phyloP scores from a whole-genome alignment of 768 basidiomycete genomes.

The Agrocybe pediades region DNA sequence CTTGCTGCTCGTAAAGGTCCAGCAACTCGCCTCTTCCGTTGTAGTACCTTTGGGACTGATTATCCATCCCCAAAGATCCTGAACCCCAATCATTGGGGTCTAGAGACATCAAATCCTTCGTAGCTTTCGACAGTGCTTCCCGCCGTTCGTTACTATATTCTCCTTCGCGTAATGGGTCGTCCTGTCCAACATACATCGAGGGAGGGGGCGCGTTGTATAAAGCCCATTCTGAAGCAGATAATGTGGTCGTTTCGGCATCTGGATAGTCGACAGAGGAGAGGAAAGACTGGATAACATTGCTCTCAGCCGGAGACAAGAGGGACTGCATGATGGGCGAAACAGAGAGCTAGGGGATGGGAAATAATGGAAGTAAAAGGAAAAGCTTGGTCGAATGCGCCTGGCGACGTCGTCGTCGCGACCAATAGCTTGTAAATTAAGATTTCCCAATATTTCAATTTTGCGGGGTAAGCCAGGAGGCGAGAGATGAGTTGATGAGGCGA shows the following conservation, averaged over 20 bases:
- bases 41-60: constrained; percentile 8
- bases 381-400: not conserved
- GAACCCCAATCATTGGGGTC: constrained; percentile 45
- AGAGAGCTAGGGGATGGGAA: not conserved
- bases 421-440: not conserved
- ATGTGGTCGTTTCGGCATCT: constrained; percentile 22
- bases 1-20: constrained; percentile 9
- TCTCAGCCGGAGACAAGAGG: constrained; percentile 67
- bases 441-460: constrained; percentile 6
- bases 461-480: constrained; percentile 12
- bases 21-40: constrained; percentile 6
- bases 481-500: not conserved
- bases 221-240: constrained; percentile 50
- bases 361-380: no score
- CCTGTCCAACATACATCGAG: constrained; percentile 28
- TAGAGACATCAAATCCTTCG: constrained; percentile 81
- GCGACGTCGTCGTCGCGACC: constrained; percentile 6
- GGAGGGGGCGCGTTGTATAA: constrained; percentile 28
- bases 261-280: constrained; percentile 54
- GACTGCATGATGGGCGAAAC: constrained; percentile 42
- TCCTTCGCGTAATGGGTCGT: constrained; percentile 45
- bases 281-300: constrained; percentile 69
- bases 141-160: constrained; percentile 45
- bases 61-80: constrained; percentile 21
- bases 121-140: constrained; percentile 74